These are phyloP conservation scores for Penicillium sp. DNA, from an alignment of 2,329 filamentous ascomycete genomes.

Conservation along the genomic window DNA sequence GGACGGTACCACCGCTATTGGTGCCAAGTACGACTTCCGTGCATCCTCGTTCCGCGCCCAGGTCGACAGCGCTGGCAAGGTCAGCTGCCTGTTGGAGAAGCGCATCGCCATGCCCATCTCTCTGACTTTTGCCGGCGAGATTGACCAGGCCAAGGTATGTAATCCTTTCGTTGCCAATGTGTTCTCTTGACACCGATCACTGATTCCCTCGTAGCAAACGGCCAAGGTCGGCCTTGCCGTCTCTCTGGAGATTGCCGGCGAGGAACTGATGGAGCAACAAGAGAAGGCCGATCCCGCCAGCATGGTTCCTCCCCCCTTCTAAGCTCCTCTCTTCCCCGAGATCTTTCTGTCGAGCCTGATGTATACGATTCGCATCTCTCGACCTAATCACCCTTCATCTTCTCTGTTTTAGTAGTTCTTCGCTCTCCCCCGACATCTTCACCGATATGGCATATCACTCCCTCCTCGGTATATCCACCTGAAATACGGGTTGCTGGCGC, in stretches of 20 bases:
- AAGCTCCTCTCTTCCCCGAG: conserved; percentile 24
- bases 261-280: conserved; percentile 84
- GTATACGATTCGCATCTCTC: conserved; percentile 9
- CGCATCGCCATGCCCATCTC: conserved; percentile 87
- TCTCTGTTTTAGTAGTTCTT: conserved; percentile 48
- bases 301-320: conserved; percentile 51
- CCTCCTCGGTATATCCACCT: conserved; percentile 31
- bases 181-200: conserved; percentile 9
- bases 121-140: conserved; percentile 92
- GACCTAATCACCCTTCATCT: conserved; percentile 33
- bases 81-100: conserved; percentile 92
- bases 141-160: conserved; percentile 90
- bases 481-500: conserved; percentile 34
- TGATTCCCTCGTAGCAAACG: conserved; percentile 63
- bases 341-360: conserved; percentile 16
- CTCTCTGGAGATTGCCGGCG: conserved; percentile 79
- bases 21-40: conserved; percentile 97
- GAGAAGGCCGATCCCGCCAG: conserved; percentile 51
- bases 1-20: conserved; percentile 86
- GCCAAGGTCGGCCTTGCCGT: conserved; percentile 93
- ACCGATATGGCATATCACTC: conserved; percentile 31
- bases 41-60: conserved; percentile 94
- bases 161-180: conserved; percentile 18
- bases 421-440: conserved; percentile 34
- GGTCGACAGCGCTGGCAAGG: conserved; percentile 90